These are phyloP conservation scores for Mrakia frigida DNA, from an alignment of 768 basidiomycete species.

Conservation along the genomic window DNA sequence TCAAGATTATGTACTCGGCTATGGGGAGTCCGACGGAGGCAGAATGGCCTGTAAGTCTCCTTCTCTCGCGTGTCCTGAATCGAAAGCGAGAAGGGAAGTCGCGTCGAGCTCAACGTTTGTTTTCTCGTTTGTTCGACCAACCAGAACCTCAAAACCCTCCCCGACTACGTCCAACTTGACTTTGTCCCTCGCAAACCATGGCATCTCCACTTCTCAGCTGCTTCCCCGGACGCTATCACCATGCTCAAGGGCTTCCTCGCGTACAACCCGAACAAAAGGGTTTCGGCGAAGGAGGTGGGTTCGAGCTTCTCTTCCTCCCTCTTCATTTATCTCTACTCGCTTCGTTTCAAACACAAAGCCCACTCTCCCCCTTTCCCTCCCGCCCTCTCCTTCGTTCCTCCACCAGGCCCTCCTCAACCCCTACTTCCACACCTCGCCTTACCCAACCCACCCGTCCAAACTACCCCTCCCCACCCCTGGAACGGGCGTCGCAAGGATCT, in stretches of 20 bases:
- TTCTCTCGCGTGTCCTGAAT: background rate
- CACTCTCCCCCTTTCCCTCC: background rate
- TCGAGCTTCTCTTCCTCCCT: background rate
- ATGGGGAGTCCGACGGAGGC: constrained; percentile 93
- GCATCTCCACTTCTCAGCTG: constrained; percentile 83
- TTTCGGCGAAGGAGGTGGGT: constrained; percentile 70
- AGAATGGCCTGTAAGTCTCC: constrained; percentile 79
- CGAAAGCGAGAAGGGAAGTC: no score
- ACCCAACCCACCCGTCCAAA: constrained; percentile 80
- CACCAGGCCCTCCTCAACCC: constrained; percentile 73
- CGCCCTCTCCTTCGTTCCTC: background rate
- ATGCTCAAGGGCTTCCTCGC: constrained; percentile 70
- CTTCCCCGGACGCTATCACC: constrained; percentile 76
- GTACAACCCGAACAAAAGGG: constrained; percentile 79
- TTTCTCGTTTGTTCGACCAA: background rate
- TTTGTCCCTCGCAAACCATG: constrained; percentile 78
- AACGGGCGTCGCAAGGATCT: constrained; percentile 50
- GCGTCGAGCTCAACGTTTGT: constrained; percentile 4
- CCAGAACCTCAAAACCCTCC: constrained; percentile 83
- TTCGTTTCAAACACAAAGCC: background rate
- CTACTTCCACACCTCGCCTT: constrained; percentile 80
- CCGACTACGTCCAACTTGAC: constrained; percentile 80
- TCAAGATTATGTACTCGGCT: constrained; percentile 89
- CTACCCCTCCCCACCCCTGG: constrained; percentile 60
- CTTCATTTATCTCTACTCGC: background rate